Evolutionary conservation across 345 rosid genomes (phyloP), one percentile per base, ranked within the genome.

Genomic region (Dipteronia sinensis): DNA sequence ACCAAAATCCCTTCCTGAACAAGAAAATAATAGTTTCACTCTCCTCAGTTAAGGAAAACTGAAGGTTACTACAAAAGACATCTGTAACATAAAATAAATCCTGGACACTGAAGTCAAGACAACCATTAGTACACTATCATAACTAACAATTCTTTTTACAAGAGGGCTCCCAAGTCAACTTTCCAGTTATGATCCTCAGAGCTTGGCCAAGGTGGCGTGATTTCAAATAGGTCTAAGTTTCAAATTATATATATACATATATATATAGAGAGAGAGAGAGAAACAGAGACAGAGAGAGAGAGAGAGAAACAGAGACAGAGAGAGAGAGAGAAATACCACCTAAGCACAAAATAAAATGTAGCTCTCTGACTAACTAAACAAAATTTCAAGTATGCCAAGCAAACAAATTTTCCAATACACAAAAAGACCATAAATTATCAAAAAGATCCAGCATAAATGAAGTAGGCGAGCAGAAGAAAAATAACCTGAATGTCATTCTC

Each of bases 401-500:
- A 49, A 29, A 1, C 64, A 64, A 25, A 15, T 38, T 9, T 29
- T 19, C 34, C 69, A 27, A 25, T 59, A 13, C 4, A 27, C 51
- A 74, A 55, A 40, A 51, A 10, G 55, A 58, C n/a, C 40, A 25
- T 13, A 8, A 1, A 69, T 3, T 47, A 40, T 25, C 10, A 11
- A 49, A 49, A 29, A 55, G 46, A 74, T 75, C 69, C 12, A 73
- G 71, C 1, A 74, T 17, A 66, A 78, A 42, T 15, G 68, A 22
- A 78, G 20, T 19, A 63, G 55, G 67, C 10, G 6, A 42, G 34
- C 8, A 13, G 34, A 65, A 46, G 13, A 81, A 67, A 73, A 25
- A 61, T 74, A 72, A 96, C 99, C 94, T 73, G 88, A 79, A 96
- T 84, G 78, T 96, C 99, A 79, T 76, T 89, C 74, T 82, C 88